phyloP scores from a whole-genome alignment of 257 asterid species.

The Solanum peruvianum region DNA sequence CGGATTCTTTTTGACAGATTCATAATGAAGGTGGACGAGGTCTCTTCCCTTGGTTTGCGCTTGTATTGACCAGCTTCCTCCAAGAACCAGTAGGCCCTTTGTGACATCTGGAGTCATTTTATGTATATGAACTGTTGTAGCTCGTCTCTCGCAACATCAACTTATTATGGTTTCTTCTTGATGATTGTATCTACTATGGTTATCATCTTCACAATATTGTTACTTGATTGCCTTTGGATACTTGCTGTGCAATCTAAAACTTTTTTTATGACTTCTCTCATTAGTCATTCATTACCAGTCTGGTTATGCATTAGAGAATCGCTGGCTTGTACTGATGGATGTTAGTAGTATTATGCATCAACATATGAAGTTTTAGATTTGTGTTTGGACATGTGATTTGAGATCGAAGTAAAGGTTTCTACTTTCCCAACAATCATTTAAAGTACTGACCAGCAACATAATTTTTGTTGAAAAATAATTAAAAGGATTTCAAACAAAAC shows the following conservation, averaged over 20 bases:
- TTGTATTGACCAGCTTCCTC: not conserved
- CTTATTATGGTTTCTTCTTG: not conserved
- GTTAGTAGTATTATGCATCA: not conserved
- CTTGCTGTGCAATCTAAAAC: not conserved
- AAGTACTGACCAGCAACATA: not conserved
- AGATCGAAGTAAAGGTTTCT: not conserved
- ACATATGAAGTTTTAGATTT: not conserved
- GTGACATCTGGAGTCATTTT: conserved; percentile 6
- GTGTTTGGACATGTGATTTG: not conserved
- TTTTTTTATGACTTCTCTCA: not conserved
- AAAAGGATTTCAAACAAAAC: not conserved
- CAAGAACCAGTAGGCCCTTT: conserved; percentile 1
- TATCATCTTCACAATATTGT: not conserved
- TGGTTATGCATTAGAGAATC: not conserved
- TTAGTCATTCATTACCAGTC: not conserved
- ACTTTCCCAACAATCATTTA: not conserved
- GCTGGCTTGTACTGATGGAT: not conserved
- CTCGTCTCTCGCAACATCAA: not conserved
- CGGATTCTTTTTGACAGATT: not conserved
- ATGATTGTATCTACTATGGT: not conserved
- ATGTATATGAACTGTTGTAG: conserved; percentile 12
- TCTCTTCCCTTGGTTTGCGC: not conserved
- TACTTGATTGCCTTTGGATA: not conserved
- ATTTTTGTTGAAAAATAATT: not conserved
- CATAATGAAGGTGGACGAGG: not conserved